Percentiles rank a stretch among this genome's conserved stretches.
Evolutionary conservation across 441 rosid species (phyloP).

Genomic region (Gossypium trilobum): DNA sequence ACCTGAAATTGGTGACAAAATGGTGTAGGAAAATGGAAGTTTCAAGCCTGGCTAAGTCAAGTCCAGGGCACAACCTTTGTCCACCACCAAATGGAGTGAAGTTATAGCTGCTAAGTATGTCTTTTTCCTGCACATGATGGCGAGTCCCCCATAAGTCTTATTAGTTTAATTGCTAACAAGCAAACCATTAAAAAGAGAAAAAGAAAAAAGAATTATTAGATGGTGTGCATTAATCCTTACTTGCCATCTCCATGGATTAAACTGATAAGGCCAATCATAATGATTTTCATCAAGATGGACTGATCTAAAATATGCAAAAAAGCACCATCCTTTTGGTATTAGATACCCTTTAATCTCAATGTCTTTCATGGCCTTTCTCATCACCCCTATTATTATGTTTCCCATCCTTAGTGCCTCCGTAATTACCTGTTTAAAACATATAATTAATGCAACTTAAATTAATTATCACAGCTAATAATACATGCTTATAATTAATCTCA

Average conservation of each 20-base stretch:
- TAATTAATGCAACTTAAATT: not conserved
- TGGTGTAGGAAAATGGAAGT: slow-evolving; percentile 80
- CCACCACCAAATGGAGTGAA: slow-evolving; percentile 98
- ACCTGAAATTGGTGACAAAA: slow-evolving; percentile 79
- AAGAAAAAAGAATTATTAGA: not conserved
- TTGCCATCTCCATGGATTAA: slow-evolving; percentile 97
- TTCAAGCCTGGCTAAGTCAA: slow-evolving; percentile 92
- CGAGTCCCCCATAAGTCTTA: not conserved
- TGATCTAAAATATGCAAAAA: slow-evolving; percentile 72
- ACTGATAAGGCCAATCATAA: slow-evolving; percentile 69
- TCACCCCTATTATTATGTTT: slow-evolving; percentile 75
- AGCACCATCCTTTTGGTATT: slow-evolving; percentile 92
- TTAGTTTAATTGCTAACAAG: not conserved
- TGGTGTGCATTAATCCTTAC: slow-evolving; percentile 31
- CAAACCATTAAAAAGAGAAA: not conserved
- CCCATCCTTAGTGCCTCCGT: slow-evolving; percentile 87
- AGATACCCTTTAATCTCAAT: slow-evolving; percentile 67
- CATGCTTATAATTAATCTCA: not conserved
- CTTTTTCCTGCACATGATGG: slow-evolving; percentile 41
- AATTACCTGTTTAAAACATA: slow-evolving; percentile 50
- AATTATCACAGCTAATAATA: not conserved
- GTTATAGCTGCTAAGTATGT: slow-evolving; percentile 33
- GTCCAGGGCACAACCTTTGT: slow-evolving; percentile 88
- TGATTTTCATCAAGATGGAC: slow-evolving; percentile 80
- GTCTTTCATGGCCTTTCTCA: slow-evolving; percentile 82